Base-by-base conservation (phyloP, 805 yeast genomes). In the Starmera amethionina region DNA sequence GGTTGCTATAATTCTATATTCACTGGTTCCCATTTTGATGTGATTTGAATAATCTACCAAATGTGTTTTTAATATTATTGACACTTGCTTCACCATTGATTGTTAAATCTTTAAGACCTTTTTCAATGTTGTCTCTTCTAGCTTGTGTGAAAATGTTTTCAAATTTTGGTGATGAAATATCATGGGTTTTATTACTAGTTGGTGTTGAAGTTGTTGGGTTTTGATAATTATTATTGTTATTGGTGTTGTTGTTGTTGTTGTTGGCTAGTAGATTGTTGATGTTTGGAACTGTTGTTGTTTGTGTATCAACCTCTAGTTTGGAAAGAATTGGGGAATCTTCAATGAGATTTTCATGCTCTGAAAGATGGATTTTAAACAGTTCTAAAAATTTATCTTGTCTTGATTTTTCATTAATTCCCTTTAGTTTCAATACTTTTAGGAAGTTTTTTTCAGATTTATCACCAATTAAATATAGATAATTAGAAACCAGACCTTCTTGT, bases 381-480 rank as follows among this genome's bases (percentile, higher is more conserved):
- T 54, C 59, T 27, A 47, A 34, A 30, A 50, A 46, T 38, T 50
- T 54, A 2, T 45, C 40, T 29, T 49, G 53, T 40, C 53, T 45
- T 16, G 33, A 42, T 30, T 43, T 39, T 22, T 52, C 51, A 3
- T 46, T 38, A 11, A 79, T 63, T 8, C 82, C 81, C 55, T 84
- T 85, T 43, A 84, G 64, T 18, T 67, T 72, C 40, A 86, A 62
- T 3, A 86, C 62, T 52, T 82, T 85, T 43, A 61, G 58, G 55
- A 85, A 84, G 54, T 86, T 86, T 10, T 59, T 57, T 27, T 73
- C 60, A 22, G 77, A 74, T 36, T 68, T 68, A 59, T 86, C 95
- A 8, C 79, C 79, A 39, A 86, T 68, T 12, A 82, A 62, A 41
- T 69, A 67, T 52, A 84, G 74, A 56, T 86, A 86, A 51, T 70